Evolutionary conservation across 345 rosid species (phyloP).

Genomic region (Corchorus olitorius): DNA sequence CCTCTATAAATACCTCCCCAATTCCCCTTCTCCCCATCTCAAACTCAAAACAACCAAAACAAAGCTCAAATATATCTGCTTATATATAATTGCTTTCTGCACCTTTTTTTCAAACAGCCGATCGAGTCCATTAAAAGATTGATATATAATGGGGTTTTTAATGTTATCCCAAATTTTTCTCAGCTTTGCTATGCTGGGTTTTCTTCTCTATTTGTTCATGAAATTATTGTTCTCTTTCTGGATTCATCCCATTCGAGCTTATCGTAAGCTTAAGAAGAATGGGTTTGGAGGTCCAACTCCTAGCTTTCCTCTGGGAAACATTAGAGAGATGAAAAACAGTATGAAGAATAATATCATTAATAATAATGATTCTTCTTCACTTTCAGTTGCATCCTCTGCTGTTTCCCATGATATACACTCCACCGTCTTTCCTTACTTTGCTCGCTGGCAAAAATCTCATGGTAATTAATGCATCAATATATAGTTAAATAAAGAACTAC

Average conservation of each 20-base stretch:
- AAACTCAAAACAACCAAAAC: background rate
- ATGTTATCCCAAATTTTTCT: conserved; percentile 15
- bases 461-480: too few species aligned
- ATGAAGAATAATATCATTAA: conserved; percentile 7
- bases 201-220: conserved; percentile 36
- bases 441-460: conserved; percentile 75
- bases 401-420: conserved; percentile 85
- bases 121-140: too few species aligned
- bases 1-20: conserved; percentile 44
- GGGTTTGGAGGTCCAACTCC: conserved; percentile 88
- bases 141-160: conserved; percentile 25
- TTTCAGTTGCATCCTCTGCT: conserved; percentile 17
- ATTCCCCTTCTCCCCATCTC: conserved; percentile 4
- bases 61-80: background rate
- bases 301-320: conserved; percentile 77
- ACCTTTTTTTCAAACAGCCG: background rate
- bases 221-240: conserved; percentile 57
- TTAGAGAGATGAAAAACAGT: conserved; percentile 57
- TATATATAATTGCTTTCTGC: background rate
- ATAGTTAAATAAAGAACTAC: too few species aligned
- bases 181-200: conserved; percentile 11
- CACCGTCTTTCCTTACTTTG: conserved; percentile 71
- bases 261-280: conserved; percentile 51
- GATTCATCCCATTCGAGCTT: conserved; percentile 57
- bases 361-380: conserved; percentile 24